Base-by-base conservation (phyloP, 2,329 filamentous ascomycete genomes). In the Ophiostoma ips region DNA sequence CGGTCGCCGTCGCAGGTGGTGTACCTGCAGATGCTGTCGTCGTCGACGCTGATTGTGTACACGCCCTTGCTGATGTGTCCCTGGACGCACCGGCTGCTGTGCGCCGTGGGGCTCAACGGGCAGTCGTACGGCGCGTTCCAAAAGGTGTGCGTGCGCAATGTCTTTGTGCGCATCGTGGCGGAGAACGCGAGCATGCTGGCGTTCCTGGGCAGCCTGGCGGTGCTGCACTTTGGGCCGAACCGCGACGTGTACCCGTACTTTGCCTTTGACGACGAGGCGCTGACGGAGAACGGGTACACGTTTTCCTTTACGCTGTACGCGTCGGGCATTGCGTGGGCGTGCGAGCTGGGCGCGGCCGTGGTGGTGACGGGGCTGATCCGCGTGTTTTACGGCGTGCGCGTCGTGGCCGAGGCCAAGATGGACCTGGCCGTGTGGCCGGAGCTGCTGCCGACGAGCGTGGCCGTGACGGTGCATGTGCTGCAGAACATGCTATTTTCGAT, bases 401-500 rank as follows among this genome's bases (percentile, higher is more conserved):
- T 83, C 47, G 79, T 77, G 16, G 67, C 75, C 37, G 80, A 84
- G 65, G 80, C 77, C 24, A 78, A 76, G 63, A 66, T 76, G 53
- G 80, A 84, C 62, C 66, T 84, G 56, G 73, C 72, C 7, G 74
- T 77, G 50, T 83, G 79, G 76, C 79, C 80, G 2, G 80, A 83
- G 66, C 63, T 84, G 58, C 63, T 84, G 58, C 80, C 80, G 16
- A 81, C 80, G 3, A 76, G 76, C 50, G 75, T 81, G 18, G 77
- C 76, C 19, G 79, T 83, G 19, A 78, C 77, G 67, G 66, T 83
- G 61, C 80, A 84, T 58, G 80, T 83, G 47, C 60, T 83, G 63
- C 80, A 84, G 65, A 84, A 83, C 61, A 84, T 84, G 80, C 63
- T 84, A 50, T 83, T 84, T 64, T 79, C 77, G 43, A 83, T 84